Conservation (phyloP, 164 flowering plant species). For the Chimonanthus praecox region DNA sequence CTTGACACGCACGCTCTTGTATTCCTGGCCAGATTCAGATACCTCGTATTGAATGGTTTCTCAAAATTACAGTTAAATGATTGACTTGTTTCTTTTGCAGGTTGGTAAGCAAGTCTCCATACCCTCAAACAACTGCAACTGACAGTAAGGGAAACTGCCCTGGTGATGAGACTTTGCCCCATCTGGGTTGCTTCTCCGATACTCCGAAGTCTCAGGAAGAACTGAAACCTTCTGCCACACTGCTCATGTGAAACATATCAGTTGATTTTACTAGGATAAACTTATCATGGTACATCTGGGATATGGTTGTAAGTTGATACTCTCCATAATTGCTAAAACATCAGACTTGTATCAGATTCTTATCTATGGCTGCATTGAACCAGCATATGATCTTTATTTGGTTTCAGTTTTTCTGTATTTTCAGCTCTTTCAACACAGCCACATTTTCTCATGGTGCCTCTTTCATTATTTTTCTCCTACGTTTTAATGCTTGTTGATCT, state of each 20-base stretch:
- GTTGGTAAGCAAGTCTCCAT: conserved; percentile 39
- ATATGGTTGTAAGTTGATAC: background rate
- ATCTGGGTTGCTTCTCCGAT: conserved; percentile 19
- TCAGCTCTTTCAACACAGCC: no score
- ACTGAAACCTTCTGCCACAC: conserved; percentile 12
- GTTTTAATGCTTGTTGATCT: no score
- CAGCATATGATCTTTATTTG: background rate
- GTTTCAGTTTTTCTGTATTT: background rate
- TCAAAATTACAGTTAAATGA: background rate
- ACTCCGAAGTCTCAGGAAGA: conserved; percentile 17
- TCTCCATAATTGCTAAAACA: background rate
- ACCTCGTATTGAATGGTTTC: no score
- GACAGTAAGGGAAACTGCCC: conserved; percentile 13
- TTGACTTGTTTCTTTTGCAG: conserved; percentile 19
- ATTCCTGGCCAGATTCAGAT: no score
- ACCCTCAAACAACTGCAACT: conserved; percentile 9
- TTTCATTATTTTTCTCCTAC: no score
- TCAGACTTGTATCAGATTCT: background rate
- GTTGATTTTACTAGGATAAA: background rate
- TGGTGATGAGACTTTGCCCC: conserved; percentile 10
- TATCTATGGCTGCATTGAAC: background rate
- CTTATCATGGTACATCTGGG: no score
- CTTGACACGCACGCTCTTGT: no score
- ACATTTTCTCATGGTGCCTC: no score
- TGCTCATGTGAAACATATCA: background rate